Evolutionary conservation across 371 early-diverging fungal genomes (phyloP).

Genomic region (Mortierella sp.): DNA sequence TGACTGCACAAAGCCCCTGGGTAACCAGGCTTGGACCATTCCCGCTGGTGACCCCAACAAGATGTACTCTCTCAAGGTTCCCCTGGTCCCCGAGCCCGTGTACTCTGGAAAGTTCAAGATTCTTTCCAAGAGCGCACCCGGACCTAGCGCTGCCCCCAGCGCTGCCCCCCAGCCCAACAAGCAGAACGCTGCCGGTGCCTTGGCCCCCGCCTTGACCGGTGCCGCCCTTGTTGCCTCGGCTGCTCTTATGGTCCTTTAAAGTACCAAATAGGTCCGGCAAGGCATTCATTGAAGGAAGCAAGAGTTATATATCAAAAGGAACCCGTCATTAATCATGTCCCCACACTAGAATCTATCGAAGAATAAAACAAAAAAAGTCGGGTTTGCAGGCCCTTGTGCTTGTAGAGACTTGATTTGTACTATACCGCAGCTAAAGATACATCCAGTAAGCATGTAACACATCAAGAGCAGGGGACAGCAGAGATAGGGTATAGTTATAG

Average conservation of each 20-base stretch:
- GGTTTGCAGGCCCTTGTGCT: background rate
- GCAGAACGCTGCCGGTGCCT: conserved; percentile 13
- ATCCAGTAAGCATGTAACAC: too few relatives aligned
- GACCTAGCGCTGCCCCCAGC: background rate
- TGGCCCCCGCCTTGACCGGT: conserved; percentile 11
- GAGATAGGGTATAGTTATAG: too few relatives aligned
- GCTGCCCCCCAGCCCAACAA: background rate
- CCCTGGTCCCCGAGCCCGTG: conserved; percentile 2
- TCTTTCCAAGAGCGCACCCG: background rate
- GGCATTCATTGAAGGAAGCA: too few relatives aligned
- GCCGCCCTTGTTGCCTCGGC: conserved; percentile 22
- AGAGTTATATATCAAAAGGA: background rate
- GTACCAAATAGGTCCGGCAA: background rate
- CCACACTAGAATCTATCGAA: background rate
- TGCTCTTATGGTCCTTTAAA: conserved; percentile 24
- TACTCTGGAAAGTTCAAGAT: conserved; percentile 46
- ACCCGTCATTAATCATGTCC: background rate
- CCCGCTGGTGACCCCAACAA: conserved; percentile 6
- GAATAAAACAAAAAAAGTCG: background rate
- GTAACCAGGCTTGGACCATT: conserved; percentile 27
- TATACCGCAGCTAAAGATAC: background rate
- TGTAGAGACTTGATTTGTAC: background rate
- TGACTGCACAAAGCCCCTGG: conserved; percentile 27
- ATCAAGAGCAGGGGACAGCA: too few relatives aligned
- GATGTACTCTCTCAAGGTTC: conserved; percentile 37